These are phyloP conservation scores for Neophaeococcomyces aloes DNA, from an alignment of 2,329 filamentous ascomycete species.

Conservation along the genomic window DNA sequence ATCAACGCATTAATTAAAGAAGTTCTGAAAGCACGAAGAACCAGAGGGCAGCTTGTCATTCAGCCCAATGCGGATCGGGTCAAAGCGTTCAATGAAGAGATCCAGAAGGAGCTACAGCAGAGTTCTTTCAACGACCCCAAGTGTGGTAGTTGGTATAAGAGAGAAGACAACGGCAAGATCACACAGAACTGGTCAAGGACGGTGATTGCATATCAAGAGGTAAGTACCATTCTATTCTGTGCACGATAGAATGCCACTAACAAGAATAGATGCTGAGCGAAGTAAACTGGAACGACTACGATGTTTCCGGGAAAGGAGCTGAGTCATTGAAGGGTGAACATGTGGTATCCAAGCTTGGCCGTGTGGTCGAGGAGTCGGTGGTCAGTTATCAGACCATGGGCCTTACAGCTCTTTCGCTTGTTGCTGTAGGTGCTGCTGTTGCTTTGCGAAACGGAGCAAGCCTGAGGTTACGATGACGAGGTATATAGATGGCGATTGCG, in stretches of 20 bases:
- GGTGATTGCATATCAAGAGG: slow-evolving; percentile 46
- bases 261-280: slow-evolving; percentile 20
- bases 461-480: slow-evolving; percentile 9
- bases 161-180: slow-evolving; percentile 39
- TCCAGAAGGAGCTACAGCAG: slow-evolving; percentile 27
- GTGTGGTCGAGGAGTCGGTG: slow-evolving; percentile 29
- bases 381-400: slow-evolving; percentile 33
- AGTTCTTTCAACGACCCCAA: slow-evolving; percentile 45
- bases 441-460: slow-evolving; percentile 12
- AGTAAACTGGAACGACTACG: slow-evolving; percentile 23
- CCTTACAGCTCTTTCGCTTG: slow-evolving; percentile 67
- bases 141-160: slow-evolving; percentile 50
- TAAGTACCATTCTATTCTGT: slow-evolving; percentile 1
- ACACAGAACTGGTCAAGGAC: slow-evolving; percentile 49
- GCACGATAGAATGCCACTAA: slow-evolving; percentile 4
- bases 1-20: slow-evolving; percentile 40
- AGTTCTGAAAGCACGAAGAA: slow-evolving; percentile 36
- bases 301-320: slow-evolving; percentile 19
- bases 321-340: slow-evolving; percentile 12
- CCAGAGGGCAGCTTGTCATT: slow-evolving; percentile 35
- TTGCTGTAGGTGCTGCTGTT: slow-evolving; percentile 38
- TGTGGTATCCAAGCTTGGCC: slow-evolving; percentile 19
- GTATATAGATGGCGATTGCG: neutral
- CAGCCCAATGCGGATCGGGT: slow-evolving; percentile 29
- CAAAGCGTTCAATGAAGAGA: slow-evolving; percentile 16